Evolutionary conservation across 73 alveolate species (phyloP).

Genomic region (Blepharisma stoltei): DNA sequence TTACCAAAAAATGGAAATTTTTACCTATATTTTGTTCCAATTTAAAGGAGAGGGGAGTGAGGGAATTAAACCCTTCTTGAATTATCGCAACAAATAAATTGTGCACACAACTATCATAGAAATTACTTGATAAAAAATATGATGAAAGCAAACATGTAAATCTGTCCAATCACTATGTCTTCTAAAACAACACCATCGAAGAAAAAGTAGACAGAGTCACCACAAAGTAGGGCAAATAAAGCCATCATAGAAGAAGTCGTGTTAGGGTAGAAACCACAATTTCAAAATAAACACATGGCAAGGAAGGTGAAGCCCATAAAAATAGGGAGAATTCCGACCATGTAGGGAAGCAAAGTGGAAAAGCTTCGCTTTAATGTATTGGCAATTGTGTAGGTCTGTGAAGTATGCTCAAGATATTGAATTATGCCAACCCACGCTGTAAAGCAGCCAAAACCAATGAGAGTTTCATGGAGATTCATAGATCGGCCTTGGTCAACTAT

Average conservation of each 20-base stretch:
- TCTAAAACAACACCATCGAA: background rate
- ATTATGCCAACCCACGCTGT: constrained; percentile 17
- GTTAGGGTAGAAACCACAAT: constrained; percentile 1
- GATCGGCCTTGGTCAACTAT: constrained; percentile 15
- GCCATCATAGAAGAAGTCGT: constrained; percentile 12
- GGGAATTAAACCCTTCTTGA: constrained; percentile 20
- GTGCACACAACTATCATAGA: background rate
- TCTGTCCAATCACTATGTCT: background rate
- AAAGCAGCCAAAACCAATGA: constrained; percentile 15
- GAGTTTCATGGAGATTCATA: background rate
- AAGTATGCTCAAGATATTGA: constrained; percentile 4
- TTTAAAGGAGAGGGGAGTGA: too few species aligned
- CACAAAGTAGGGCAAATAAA: background rate
- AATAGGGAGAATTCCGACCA: constrained; percentile 8
- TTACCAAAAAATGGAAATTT: too few species aligned
- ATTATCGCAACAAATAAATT: constrained; percentile 7
- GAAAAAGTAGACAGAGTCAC: constrained; percentile 25
- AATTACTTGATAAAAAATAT: background rate
- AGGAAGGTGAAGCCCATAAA: background rate
- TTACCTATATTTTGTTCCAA: too few species aligned
- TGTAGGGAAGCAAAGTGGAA: constrained; percentile 7
- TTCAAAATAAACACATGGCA: constrained; percentile 20
- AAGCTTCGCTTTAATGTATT: constrained; percentile 19
- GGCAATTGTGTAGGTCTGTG: constrained; percentile 7
- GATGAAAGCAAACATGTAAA: background rate